phyloP scores from a whole-genome alignment of 768 basidiomycete species.

The Agrocybe chaxingu region DNA sequence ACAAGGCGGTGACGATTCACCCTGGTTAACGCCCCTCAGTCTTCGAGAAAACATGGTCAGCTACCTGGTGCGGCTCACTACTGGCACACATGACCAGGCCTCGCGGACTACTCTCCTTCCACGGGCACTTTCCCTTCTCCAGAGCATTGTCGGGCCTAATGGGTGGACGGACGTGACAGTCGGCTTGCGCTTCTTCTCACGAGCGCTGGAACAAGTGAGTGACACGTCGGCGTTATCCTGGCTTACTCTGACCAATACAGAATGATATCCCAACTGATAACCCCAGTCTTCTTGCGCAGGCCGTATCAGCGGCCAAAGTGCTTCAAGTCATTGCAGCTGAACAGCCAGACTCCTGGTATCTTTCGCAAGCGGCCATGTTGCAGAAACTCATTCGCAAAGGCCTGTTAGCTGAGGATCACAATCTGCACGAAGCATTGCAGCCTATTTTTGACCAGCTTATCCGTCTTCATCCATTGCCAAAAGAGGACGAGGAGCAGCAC shows the following conservation, averaged over 20 bases:
- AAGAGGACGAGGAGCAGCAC: constrained; percentile 74
- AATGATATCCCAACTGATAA: constrained; percentile 69
- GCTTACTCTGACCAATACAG: constrained; percentile 32
- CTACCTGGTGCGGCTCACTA: constrained; percentile 90
- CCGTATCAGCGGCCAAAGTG: constrained; percentile 82
- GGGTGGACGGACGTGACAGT: constrained; percentile 93
- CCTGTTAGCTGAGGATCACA: constrained; percentile 73
- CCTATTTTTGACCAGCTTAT: constrained; percentile 83
- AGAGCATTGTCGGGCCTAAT: constrained; percentile 73
- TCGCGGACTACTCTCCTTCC: constrained; percentile 49
- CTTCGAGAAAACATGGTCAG: constrained; percentile 91
- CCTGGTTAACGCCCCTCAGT: constrained; percentile 74
- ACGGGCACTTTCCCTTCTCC: constrained; percentile 63
- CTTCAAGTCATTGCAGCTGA: constrained; percentile 82
- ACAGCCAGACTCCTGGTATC: constrained; percentile 83
- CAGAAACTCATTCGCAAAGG: constrained; percentile 88
- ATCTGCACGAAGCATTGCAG: constrained; percentile 76
- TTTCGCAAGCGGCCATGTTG: constrained; percentile 63
- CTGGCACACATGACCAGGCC: constrained; percentile 57
- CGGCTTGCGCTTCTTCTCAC: constrained; percentile 86
- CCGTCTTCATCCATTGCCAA: constrained; percentile 71
- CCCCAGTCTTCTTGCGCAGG: constrained; percentile 53
- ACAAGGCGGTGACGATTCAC: constrained; percentile 19
- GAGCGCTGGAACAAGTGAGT: constrained; percentile 77
- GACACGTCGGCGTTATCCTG: not conserved